A percentile compares a stretch with the other conserved stretches of the same genome.
Conservation (phyloP, 306 rosid species). For the Corylus avellana region DNA sequence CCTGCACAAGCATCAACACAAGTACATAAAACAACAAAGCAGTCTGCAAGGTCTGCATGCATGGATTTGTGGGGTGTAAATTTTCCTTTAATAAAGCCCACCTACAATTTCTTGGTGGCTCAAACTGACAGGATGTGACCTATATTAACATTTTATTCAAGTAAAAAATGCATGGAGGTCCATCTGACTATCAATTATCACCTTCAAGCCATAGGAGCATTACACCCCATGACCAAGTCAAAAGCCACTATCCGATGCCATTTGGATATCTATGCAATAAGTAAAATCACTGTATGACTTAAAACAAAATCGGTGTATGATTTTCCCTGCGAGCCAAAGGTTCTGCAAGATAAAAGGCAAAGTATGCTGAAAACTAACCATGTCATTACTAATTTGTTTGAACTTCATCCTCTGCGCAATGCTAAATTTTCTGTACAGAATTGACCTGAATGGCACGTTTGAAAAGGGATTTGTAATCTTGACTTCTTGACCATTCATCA, state of each 20-base stretch:
- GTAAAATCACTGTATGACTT: neutral
- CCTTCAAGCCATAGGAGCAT: neutral
- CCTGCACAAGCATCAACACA: neutral
- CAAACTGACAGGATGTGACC: neutral
- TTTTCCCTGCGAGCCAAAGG: neutral
- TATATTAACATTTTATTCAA: neutral
- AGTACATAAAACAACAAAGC: neutral
- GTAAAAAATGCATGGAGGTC: neutral
- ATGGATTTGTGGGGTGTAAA: neutral
- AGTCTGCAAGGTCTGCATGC: neutral
- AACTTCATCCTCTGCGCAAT: constrained; percentile 12
- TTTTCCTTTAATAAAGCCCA: neutral
- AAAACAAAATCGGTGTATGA: neutral
- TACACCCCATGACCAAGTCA: neutral
- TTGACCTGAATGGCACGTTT: constrained; percentile 51
- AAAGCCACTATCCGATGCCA: neutral
- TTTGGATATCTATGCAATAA: neutral
- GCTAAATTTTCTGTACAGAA: constrained; percentile 37
- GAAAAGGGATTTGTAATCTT: constrained; percentile 59
- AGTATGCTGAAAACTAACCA: constrained; percentile 28
- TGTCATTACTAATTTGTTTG: constrained; percentile 20
- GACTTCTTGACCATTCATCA: constrained; percentile 90
- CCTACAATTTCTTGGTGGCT: neutral
- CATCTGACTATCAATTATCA: neutral
- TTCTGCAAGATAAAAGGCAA: neutral